phyloP scores from a whole-genome alignment of 345 rosid species.

The Pugionium cornutum region DNA sequence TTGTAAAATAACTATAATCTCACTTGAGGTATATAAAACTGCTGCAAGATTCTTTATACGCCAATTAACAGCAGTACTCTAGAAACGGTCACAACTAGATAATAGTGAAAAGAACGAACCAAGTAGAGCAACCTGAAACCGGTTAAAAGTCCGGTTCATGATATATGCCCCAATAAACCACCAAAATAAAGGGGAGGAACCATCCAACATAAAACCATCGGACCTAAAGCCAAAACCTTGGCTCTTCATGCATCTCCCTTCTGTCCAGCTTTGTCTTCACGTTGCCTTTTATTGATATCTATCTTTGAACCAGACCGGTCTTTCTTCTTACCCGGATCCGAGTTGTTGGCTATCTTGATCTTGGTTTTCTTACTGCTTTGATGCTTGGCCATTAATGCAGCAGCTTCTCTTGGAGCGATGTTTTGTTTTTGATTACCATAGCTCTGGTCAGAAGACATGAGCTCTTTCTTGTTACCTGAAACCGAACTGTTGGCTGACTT shows the following conservation, averaged over 20 bases:
- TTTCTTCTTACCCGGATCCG: slow-evolving; percentile 29
- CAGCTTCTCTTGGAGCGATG: slow-evolving; percentile 25
- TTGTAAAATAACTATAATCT: not conserved
- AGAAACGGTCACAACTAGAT: slow-evolving; percentile 12
- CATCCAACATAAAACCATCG: slow-evolving; percentile 12
- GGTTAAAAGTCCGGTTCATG: slow-evolving; percentile 32
- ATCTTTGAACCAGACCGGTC: slow-evolving; percentile 21
- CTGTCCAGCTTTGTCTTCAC: slow-evolving; percentile 27
- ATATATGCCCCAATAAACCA: slow-evolving; percentile 13
- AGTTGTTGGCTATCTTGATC: slow-evolving; percentile 20
- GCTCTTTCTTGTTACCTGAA: slow-evolving; percentile 33
- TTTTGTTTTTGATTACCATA: slow-evolving; percentile 23
- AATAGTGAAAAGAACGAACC: too few relatives aligned
- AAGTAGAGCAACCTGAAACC: slow-evolving; percentile 24
- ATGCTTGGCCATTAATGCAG: slow-evolving; percentile 8
- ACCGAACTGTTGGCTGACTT: slow-evolving; percentile 9
- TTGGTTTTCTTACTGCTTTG: slow-evolving; percentile 34
- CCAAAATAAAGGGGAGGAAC: slow-evolving; percentile 7
- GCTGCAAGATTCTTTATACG: slow-evolving; percentile 17
- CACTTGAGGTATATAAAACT: slow-evolving; percentile 6
- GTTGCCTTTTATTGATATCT: slow-evolving; percentile 31
- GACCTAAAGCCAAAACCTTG: not conserved
- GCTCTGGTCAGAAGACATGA: slow-evolving; percentile 23
- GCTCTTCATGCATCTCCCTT: slow-evolving; percentile 28
- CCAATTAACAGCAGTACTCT: not conserved